Conservation (phyloP, 2,329 filamentous ascomycete genomes). For the Ophiocordyceps camponoti-rufipedis region DNA sequence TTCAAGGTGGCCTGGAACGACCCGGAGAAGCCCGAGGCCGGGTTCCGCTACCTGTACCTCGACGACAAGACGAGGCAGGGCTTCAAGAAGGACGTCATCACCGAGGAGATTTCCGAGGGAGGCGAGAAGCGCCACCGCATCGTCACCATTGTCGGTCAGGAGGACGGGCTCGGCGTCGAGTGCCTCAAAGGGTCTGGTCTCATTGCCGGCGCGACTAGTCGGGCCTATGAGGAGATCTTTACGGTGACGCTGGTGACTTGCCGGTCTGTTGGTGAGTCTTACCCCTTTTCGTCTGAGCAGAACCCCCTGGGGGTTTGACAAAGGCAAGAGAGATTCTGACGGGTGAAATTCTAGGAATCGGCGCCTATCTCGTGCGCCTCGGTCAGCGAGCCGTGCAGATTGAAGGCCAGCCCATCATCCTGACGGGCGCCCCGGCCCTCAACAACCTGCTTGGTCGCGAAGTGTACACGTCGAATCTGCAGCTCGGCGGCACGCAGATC, state of each 20-base stretch:
- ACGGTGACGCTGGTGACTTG: constrained; percentile 95
- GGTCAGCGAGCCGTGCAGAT: constrained; percentile 98
- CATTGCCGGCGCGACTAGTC: constrained; percentile 91
- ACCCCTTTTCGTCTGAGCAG: constrained; percentile 1
- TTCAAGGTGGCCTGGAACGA: constrained; percentile 98
- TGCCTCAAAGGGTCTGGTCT: constrained; percentile 93
- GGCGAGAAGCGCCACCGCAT: constrained; percentile 90
- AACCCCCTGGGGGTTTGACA: no score
- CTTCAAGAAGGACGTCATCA: constrained; percentile 59
- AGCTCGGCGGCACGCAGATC: constrained; percentile 99
- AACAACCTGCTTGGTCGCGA: constrained; percentile 97
- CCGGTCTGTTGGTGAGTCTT: constrained; percentile 68
- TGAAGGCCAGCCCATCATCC: constrained; percentile 95
- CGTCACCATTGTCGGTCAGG: constrained; percentile 76
- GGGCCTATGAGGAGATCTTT: constrained; percentile 97
- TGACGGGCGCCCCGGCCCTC: constrained; percentile 90
- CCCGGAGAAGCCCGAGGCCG: constrained; percentile 56
- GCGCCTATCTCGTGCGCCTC: constrained; percentile 94
- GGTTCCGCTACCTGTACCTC: constrained; percentile 95
- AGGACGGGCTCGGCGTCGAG: constrained; percentile 94
- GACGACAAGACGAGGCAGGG: constrained; percentile 71
- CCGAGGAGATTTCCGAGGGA: constrained; percentile 69
- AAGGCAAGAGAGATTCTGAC: neutral
- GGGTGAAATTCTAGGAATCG: constrained; percentile 44
- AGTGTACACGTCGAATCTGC: constrained; percentile 96